Evolutionary conservation across 441 rosid species (phyloP), one percentile per base, ranked within the genome.

Genomic region (Mallotus repandus): DNA sequence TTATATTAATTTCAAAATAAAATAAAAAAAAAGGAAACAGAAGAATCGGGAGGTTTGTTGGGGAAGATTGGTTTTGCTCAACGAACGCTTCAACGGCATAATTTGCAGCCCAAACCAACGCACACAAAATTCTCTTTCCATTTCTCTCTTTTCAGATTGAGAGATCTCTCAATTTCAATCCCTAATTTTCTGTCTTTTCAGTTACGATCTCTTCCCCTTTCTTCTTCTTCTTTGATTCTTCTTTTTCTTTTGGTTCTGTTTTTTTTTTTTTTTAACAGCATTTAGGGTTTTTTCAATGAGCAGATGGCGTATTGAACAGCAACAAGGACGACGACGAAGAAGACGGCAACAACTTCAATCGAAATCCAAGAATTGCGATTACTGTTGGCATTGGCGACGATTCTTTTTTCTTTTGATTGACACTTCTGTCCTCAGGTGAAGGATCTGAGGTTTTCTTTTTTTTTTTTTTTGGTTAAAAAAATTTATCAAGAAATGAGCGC

Each of bases 1-100:
- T 43, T 45, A 45, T 7, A 45, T 7, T 0, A 14, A 50, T 9
- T 12, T 48, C 2, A 14, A 50, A 50, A 50, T 50, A 14, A 50
- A 12, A 46, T 12, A 69, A 54, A n/a, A 32, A 29, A 16, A 64
- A 59, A 41, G 0, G 12, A 11, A 41, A 76, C 80, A 71, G 77
- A 76, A 78, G 52, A 79, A 68, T 78, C 76, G 83, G 81, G 64
- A 78, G 66, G 69, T 83, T 85, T 49, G 84, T 78, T 84, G 88
- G 87, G 78, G 73, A 77, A 76, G 77, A 79, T 61, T 78, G 76
- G 78, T 80, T 85, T 83, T 63, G 76, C 77, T 72, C 77, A 84
- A 84, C 74, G 89, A 89, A 88, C 97, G 89, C 86, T 89, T 92
- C 98, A 89, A 88, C 89, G 73, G 97, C 93, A 87, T 74, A 68